Percentiles rank a stretch among this genome's conserved stretches.
These are phyloP conservation scores for Corylus americana DNA, from an alignment of 306 rosid species.

Conservation along the genomic window DNA sequence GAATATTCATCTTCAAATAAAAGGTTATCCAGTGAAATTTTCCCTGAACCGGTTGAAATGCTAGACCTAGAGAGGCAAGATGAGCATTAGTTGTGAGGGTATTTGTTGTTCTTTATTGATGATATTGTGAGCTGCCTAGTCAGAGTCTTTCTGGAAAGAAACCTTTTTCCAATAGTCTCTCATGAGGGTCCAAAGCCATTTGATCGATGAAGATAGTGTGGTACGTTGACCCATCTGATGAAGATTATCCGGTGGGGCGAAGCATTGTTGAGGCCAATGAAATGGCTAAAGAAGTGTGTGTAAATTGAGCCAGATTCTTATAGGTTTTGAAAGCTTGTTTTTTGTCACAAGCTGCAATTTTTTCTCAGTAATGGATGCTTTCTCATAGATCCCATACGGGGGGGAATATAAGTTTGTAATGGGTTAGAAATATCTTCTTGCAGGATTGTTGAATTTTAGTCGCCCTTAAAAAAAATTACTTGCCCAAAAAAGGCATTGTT, in stretches of 20 bases:
- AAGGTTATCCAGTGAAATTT: conserved; percentile 78
- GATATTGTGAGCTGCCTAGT: not conserved
- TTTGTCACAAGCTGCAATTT: conserved; percentile 7
- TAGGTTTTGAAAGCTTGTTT: conserved; percentile 9
- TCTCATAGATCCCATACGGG: not conserved
- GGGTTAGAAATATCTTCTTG: conserved; percentile 1
- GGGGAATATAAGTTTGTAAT: not conserved
- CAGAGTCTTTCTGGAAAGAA: conserved; percentile 3
- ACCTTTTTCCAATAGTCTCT: conserved; percentile 4
- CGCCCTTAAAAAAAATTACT: not conserved
- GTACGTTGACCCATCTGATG: not conserved
- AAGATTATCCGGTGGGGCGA: not conserved
- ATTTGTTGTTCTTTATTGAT: conserved; percentile 5
- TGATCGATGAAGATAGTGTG: not conserved
- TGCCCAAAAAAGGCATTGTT: conserved; percentile 1
- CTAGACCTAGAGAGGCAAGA: conserved; percentile 56
- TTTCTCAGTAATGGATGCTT: conserved; percentile 9
- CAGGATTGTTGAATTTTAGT: not conserved
- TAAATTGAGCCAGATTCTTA: conserved; percentile 10
- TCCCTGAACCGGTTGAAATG: conserved; percentile 82
- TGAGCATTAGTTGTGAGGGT: conserved; percentile 31
- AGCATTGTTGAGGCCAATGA: not conserved
- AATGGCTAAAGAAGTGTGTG: not conserved
- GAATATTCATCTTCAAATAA: conserved; percentile 78
- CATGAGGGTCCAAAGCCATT: not conserved